Conservation (phyloP, 1,284 basidiomycete genomes). For the Peniophora sp. region DNA sequence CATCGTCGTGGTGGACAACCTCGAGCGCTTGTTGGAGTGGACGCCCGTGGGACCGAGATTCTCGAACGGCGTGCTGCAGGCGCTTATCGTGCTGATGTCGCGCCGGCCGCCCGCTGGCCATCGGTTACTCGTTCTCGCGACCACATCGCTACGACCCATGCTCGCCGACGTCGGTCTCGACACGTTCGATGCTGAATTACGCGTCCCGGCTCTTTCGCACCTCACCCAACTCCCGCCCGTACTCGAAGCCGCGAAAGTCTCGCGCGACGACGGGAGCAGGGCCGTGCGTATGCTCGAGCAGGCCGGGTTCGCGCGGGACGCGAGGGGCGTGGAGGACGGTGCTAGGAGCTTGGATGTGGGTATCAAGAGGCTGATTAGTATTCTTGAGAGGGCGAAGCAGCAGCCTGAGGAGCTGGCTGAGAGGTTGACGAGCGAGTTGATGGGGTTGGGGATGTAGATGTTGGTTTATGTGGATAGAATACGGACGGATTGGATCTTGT, state of each 20-base stretch:
- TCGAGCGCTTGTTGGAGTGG: constrained; percentile 90
- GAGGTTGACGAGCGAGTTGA: constrained; percentile 63
- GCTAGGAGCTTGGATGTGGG: constrained; percentile 64
- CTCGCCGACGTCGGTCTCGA: constrained; percentile 86
- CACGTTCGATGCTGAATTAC: constrained; percentile 84
- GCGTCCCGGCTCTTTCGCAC: constrained; percentile 76
- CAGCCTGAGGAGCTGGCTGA: constrained; percentile 78
- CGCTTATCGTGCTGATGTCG: constrained; percentile 83
- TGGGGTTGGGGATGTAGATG: constrained; percentile 45
- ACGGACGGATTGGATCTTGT: neutral
- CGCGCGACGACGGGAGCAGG: constrained; percentile 34
- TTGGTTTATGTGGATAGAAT: neutral
- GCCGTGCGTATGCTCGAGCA: constrained; percentile 67
- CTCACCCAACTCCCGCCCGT: constrained; percentile 72
- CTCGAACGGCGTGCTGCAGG: constrained; percentile 91
- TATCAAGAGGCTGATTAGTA: constrained; percentile 88
- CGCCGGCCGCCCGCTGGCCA: constrained; percentile 90
- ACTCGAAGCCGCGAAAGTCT: constrained; percentile 77
- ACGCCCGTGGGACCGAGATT: constrained; percentile 97
- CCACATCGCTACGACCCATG: constrained; percentile 84
- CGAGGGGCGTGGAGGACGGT: constrained; percentile 31
- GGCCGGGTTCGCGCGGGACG: constrained; percentile 54
- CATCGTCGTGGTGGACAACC: constrained; percentile 93
- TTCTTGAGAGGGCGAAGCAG: constrained; percentile 95
- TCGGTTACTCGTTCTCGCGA: constrained; percentile 88